Base-by-base conservation (phyloP, 2,329 filamentous ascomycete species). In the Epichloe aotearoae region DNA sequence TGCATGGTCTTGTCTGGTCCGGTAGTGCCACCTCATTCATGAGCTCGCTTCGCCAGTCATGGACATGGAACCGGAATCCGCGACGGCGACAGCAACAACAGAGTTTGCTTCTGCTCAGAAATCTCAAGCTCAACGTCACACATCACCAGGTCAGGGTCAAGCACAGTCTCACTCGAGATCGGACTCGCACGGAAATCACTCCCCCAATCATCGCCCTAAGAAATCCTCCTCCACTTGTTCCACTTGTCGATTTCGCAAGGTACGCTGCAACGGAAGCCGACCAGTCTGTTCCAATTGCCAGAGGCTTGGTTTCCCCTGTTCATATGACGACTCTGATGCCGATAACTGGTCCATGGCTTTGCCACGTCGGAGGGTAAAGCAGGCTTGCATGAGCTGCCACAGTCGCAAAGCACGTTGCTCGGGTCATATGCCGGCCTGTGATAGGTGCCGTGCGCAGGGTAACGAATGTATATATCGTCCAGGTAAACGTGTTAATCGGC, bases 351-450 rank as follows among this genome's bases (percentile, higher is more conserved):
- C 68, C 36, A 62, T 71, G 47, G 64, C 68, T n/a, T 59, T 77
- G 47, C 73, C 76, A 6, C 66, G 75, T 40, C 71, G 76, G 38
- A 74, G 77, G 20, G 77, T 78, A 42, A 71, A 76, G 43, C 71
- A 77, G 61, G 77, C 77, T 30, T 80, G 77, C 56, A 69, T 74
- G 58, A 77, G 72, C 58, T 80, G 77, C 61, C 77, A 80, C 55
- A 73, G 74, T 36, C 69, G 76, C 56, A 80, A 80, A 59, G 77
- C 77, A 33, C 68, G 76, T 46, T 80, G 77, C 64, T 79, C 73
- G 49, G 77, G 77, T n/a, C 72, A 77, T 55, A 67, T 73, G 47
- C 77, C 76, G 3, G 69, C 72, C 49, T 80, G 77, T 57, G 74
- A 78, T 47, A 68, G 67, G 19, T 70, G 67, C 39, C 72, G 73